A percentile compares a stretch with the other conserved stretches of the same genome.
These are phyloP conservation scores for Lojkania enalia DNA, from an alignment of 2,329 filamentous ascomycete genomes.

Conservation along the genomic window DNA sequence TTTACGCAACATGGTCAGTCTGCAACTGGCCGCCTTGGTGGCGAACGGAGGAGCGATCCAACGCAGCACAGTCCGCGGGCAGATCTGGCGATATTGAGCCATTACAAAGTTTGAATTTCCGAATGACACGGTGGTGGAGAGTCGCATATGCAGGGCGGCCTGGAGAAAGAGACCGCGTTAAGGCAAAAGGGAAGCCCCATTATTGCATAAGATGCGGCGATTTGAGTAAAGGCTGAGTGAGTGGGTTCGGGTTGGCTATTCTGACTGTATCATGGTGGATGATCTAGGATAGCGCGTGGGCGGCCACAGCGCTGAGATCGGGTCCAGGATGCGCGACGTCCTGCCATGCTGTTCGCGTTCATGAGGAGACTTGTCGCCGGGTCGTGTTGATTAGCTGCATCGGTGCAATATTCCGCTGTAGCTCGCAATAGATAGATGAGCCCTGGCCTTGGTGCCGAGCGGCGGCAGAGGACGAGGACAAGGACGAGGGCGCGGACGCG, in stretches of 20 bases:
- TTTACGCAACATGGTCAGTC: constrained; percentile 6
- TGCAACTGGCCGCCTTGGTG: no score
- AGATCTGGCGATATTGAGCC: no score
- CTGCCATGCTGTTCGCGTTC: constrained; percentile 12
- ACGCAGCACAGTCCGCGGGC: no score
- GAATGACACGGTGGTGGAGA: no score
- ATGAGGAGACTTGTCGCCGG: constrained; percentile 11
- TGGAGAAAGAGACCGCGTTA: constrained; percentile 4
- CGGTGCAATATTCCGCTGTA: constrained; percentile 15
- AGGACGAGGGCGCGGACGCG: no score
- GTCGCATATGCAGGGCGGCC: constrained; percentile 18
- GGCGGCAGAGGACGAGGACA: constrained; percentile 8
- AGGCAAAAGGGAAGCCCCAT: background rate
- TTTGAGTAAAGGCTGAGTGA: background rate
- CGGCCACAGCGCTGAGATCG: constrained; percentile 8
- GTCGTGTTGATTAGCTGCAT: constrained; percentile 18
- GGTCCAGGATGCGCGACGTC: constrained; percentile 16
- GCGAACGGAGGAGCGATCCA: no score
- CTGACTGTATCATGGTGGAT: background rate
- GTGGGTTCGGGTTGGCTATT: constrained; percentile 4
- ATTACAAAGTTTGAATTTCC: no score
- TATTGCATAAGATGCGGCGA: background rate
- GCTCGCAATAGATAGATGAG: constrained; percentile 2
- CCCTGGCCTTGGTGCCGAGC: constrained; percentile 13
- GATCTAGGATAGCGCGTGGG: constrained; percentile 1